These are phyloP conservation scores for Globisporangium alternatum DNA, from an alignment of 352 stramenopile species.

Conservation along the genomic window DNA sequence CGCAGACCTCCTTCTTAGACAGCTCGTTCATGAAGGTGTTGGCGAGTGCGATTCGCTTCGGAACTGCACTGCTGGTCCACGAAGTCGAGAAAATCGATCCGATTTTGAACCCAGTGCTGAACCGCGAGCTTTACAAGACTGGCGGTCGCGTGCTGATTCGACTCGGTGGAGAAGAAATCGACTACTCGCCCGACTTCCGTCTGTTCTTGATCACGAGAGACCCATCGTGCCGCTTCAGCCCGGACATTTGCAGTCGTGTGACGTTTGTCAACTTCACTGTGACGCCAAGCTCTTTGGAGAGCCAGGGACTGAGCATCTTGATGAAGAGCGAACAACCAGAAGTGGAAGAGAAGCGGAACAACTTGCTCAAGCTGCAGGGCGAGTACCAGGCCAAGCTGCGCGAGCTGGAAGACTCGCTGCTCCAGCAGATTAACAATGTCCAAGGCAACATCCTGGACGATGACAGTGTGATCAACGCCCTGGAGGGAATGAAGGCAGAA, in stretches of 20 bases:
- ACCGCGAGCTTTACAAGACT: conserved; percentile 98
- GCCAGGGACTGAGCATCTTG: conserved; percentile 94
- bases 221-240: conserved; percentile 95
- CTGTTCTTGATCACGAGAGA: conserved; percentile 99
- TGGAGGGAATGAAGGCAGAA: conserved; percentile 98
- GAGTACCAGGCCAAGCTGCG: conserved; percentile 97
- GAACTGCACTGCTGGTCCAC: conserved; percentile 97
- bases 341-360: conserved; percentile 94
- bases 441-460: conserved; percentile 99
- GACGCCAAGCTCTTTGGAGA: conserved; percentile 97
- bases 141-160: conserved; percentile 97
- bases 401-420: conserved; percentile 97
- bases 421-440: conserved; percentile 98
- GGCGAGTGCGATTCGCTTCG: conserved; percentile 99
- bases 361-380: conserved; percentile 97
- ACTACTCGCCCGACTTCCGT: conserved; percentile 99
- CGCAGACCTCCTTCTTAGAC: conserved; percentile 99
- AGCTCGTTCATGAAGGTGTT: conserved; percentile 99
- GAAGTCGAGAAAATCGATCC: conserved; percentile 99
- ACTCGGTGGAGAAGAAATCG: conserved; percentile 98
- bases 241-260: conserved; percentile 98
- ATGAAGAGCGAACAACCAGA: conserved; percentile 97
- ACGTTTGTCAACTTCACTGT: conserved; percentile 99
- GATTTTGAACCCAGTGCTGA: conserved; percentile 99
- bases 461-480: conserved; percentile 97